Evolutionary conservation across 352 stramenopile genomes (phyloP), one percentile per base, ranked within the genome.

Genomic region (Pythium phragmitis): DNA sequence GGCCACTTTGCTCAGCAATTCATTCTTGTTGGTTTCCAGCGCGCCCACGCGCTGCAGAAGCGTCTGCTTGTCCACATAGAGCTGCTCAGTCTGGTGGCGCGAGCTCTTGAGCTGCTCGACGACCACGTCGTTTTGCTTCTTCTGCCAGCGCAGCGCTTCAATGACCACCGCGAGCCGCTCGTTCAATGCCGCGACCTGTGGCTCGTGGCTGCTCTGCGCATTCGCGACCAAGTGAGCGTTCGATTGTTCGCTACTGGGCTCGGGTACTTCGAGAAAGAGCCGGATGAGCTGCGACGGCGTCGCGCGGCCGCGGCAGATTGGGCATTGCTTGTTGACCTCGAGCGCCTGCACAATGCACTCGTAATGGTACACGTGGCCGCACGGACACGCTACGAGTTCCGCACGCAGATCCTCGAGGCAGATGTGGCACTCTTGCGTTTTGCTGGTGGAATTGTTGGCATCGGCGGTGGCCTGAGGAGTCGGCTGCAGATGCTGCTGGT

Each of bases 401-500:
- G 70, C 61, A 4, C 77, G 82, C 37, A 94, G 68, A 56, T 94
- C 83, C 47, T 94, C 83, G 19, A 94, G 76, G 37, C 85, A 94
- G 60, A 94, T 94, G 60, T 92, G 85, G 69, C 85, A 94, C 54
- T 91, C 82, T 61, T 89, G 82, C 55, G 62, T 70, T 55, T 79
- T 81, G 54, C 2, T 46, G 43, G 7, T 11, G 34, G 34, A 39
- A 5, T 45, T 60, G 39, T 33, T 51, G 11, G 28, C 49, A 19
- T 14, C 16, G 37, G 42, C 34, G 54, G 36, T n/a, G 26, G 23
- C 26, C 34, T 49, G 41, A 42, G 49, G 41, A 19, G n/a, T 28
- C 45, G 36, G 36, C 26, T n/a, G 41, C 39, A 26, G 16, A 8
- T 60, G 59, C 14, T 36, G 48, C 26, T 45, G 55, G 21, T 17